These are phyloP conservation scores for Epichloe glyceriae DNA, from an alignment of 2,329 filamentous ascomycete genomes.

Conservation along the genomic window DNA sequence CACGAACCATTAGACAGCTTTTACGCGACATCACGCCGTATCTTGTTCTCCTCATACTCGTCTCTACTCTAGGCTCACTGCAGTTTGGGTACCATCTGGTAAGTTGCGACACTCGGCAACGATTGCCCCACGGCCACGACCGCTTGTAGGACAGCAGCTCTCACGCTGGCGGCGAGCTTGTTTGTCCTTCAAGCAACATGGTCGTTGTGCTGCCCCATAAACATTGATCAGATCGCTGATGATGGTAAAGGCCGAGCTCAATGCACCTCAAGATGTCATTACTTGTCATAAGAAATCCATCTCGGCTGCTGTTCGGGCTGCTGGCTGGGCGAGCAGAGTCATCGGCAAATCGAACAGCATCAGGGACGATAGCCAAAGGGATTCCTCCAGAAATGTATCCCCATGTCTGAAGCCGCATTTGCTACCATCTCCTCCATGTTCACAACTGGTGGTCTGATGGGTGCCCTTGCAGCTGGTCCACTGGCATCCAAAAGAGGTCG, in stretches of 20 bases:
- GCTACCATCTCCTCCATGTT: slow-evolving; percentile 83
- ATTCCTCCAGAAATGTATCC: slow-evolving; percentile 63
- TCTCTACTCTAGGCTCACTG: slow-evolving; percentile 74
- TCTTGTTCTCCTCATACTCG: slow-evolving; percentile 60
- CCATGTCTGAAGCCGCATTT: slow-evolving; percentile 71
- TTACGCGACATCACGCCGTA: slow-evolving; percentile 53
- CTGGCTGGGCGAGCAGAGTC: slow-evolving; percentile 16
- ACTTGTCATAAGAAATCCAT: slow-evolving; percentile 56
- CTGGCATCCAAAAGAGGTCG: slow-evolving; percentile 68
- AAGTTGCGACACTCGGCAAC: slow-evolving; percentile 16
- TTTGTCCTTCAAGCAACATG: background rate
- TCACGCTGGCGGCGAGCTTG: too few relatives aligned
- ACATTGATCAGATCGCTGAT: background rate
- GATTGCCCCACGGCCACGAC: background rate
- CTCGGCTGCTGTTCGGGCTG: slow-evolving; percentile 16
- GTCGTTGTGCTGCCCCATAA: background rate
- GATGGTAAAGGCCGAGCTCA: slow-evolving; percentile 60
- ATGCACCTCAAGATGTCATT: slow-evolving; percentile 87
- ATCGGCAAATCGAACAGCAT: slow-evolving; percentile 11
- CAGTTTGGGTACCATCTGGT: slow-evolving; percentile 94
- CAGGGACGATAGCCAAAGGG: slow-evolving; percentile 10
- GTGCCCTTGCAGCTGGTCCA: slow-evolving; percentile 68
- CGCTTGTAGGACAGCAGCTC: too few relatives aligned
- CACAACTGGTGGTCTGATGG: slow-evolving; percentile 75
- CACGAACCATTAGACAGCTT: slow-evolving; percentile 10